These are phyloP conservation scores for Plasmodium coatneyi DNA, from an alignment of 169 alveolate species.

Conservation along the genomic window DNA sequence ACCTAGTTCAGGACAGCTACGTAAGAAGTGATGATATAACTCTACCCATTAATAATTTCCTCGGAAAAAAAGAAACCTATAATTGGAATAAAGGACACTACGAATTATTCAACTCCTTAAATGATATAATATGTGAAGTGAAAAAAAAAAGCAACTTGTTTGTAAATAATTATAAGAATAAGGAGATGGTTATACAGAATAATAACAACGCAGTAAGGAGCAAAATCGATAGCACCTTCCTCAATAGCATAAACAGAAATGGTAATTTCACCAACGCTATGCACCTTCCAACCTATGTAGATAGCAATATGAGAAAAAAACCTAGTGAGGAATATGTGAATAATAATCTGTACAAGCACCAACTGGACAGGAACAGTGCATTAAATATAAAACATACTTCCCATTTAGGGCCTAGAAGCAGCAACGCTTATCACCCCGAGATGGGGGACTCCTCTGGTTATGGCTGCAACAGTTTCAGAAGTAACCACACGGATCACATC, in stretches of 20 bases:
- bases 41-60: not conserved
- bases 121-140: slow-evolving; percentile 12
- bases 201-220: not conserved
- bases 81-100: slow-evolving; percentile 16
- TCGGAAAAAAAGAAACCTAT: not conserved
- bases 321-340: not conserved
- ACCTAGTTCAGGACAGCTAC: not conserved
- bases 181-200: not conserved
- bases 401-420: not conserved
- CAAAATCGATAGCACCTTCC: not conserved
- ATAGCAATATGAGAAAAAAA: not conserved
- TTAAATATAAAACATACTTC: not conserved
- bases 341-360: not conserved
- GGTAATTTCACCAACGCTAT: not conserved
- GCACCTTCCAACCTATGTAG: not conserved
- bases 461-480: not conserved
- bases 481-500: not conserved
- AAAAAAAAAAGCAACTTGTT: slow-evolving; percentile 11
- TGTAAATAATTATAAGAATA: slow-evolving; percentile 24
- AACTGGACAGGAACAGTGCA: not conserved
- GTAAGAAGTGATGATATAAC: not conserved
- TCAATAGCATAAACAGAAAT: not conserved
- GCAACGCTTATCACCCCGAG: not conserved
- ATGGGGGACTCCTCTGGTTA: not conserved
- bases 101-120: slow-evolving; percentile 11